Base-by-base conservation (phyloP, 305 asterid genomes). In the Fraxinus latifolia region DNA sequence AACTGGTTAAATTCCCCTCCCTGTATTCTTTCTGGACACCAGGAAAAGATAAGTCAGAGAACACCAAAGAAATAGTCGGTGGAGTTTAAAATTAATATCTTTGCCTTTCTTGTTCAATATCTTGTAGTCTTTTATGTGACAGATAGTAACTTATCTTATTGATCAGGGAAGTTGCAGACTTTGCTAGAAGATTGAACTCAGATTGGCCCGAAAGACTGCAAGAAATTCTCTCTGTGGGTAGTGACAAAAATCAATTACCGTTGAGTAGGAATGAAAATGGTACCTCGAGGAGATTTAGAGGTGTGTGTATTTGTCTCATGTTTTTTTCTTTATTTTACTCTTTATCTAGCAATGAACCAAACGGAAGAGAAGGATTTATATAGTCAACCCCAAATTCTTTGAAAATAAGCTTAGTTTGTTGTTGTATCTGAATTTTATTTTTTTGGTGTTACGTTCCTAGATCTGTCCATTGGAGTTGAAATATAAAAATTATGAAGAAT, bases 81-180 rank as follows among this genome's bases (percentile, higher is more conserved):
- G 58, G 4, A 14, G 3, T 76, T 36, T 12, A 53, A 27, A 36
- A 67, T n/a, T 39, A 50, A 23, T 67, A 47, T 58, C 39, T 21
- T 34, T 42, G 74, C 42, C 72, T 27, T 67, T 27, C 25, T 53
- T 77, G 77, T 82, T 37, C 31, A 32, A 32, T 80, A 78, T 12
- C 34, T 42, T 65, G 42, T 74, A 65, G 73, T 75, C 12, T 53
- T 82, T 76, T 25, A 6, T 80, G 44, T 74, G 32, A 83, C 72
- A 58, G 50, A 19, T 70, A 70, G 23, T 74, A 9, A 27, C 72
- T 58, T 80, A 72, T 81, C 73, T 85, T 74, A 73, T 85, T 86
- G 77, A 82, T 82, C 89, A 94, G 98, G 94, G 99, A 96, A 90
- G 99, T 96, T 77, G 99, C 91, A 84, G 99, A 94, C 86, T 96